A percentile compares a stretch with the other conserved stretches of the same genome.
Evolutionary conservation across 2,329 filamentous ascomycete species (phyloP).

Genomic region (Diaporthe eres): DNA sequence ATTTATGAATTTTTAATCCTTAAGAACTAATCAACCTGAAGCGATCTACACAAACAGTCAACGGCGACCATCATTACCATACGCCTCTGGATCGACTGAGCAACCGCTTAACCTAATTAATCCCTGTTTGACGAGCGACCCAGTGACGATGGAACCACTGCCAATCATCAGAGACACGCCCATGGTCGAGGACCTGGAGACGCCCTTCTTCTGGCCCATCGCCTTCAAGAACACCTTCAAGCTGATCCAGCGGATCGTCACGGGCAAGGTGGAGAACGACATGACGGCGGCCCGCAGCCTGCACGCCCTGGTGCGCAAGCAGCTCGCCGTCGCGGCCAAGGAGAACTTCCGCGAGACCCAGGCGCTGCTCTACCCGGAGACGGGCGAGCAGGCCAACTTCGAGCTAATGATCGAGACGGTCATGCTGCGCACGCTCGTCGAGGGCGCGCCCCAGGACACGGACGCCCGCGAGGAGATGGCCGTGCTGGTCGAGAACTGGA

Average conservation of each 20-base stretch:
- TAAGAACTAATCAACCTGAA: background rate
- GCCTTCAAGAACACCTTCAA: conserved; percentile 45
- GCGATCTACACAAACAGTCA: conserved; percentile 5
- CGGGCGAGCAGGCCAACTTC: conserved; percentile 42
- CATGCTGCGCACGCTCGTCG: conserved; percentile 38
- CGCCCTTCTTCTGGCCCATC: conserved; percentile 41
- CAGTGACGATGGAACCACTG: background rate
- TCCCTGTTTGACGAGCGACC: background rate
- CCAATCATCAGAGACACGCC: conserved; percentile 14
- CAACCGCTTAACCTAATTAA: background rate
- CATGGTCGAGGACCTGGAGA: conserved; percentile 39
- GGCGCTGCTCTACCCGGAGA: conserved; percentile 40
- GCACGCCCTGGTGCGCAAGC: conserved; percentile 42
- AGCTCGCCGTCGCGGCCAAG: conserved; percentile 40
- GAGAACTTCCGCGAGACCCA: conserved; percentile 41
- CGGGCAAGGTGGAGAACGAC: conserved; percentile 47
- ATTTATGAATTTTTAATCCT: background rate
- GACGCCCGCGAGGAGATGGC: conserved; percentile 41
- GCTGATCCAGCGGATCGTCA: conserved; percentile 46
- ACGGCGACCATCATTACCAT: background rate
- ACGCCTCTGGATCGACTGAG: background rate
- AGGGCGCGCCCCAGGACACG: conserved; percentile 33
- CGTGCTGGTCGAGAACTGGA: conserved; percentile 40
- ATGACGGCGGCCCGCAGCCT: conserved; percentile 42
- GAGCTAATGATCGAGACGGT: conserved; percentile 42